These are phyloP conservation scores for Monosporascus sp. DNA, from an alignment of 2,329 filamentous ascomycete species.

Conservation along the genomic window DNA sequence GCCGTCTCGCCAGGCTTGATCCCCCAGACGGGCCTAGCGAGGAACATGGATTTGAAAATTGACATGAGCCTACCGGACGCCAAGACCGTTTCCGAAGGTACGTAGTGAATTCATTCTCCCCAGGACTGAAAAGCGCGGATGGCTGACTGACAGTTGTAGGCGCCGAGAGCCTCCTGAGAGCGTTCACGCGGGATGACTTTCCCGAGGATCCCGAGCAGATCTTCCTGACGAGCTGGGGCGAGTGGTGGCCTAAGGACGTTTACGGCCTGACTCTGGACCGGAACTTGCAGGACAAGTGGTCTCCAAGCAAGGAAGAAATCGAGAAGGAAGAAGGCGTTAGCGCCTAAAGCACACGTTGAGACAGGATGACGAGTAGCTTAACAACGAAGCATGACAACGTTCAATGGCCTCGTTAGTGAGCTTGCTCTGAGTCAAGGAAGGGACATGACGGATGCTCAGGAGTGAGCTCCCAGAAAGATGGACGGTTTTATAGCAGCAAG, in stretches of 20 bases:
- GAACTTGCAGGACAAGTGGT: conserved; percentile 47
- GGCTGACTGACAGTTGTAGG: conserved; percentile 24
- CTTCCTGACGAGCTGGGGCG: conserved; percentile 51
- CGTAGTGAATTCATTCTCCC: not conserved
- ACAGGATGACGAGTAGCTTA: not conserved
- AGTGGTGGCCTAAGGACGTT: conserved; percentile 47
- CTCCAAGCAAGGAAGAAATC: conserved; percentile 39
- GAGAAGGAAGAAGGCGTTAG: conserved; percentile 35
- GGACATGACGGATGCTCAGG: too few relatives aligned
- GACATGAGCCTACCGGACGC: conserved; percentile 37
- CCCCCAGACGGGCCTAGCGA: conserved; percentile 39
- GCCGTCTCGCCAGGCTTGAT: conserved; percentile 50
- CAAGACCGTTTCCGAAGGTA: conserved; percentile 42
- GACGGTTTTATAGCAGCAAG: too few relatives aligned
- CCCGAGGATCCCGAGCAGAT: conserved; percentile 47
- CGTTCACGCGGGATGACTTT: conserved; percentile 40
- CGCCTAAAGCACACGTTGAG: conserved; percentile 2
- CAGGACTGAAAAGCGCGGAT: too few relatives aligned
- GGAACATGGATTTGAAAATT: conserved; percentile 24
- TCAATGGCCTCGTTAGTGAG: not conserved
- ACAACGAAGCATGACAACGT: not conserved
- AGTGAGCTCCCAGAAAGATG: too few relatives aligned
- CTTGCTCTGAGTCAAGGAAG: too few relatives aligned
- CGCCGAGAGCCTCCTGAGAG: conserved; percentile 38
- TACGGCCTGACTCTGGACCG: conserved; percentile 38